Base-by-base conservation (phyloP, 768 basidiomycete genomes). In the Suillus sp. region DNA sequence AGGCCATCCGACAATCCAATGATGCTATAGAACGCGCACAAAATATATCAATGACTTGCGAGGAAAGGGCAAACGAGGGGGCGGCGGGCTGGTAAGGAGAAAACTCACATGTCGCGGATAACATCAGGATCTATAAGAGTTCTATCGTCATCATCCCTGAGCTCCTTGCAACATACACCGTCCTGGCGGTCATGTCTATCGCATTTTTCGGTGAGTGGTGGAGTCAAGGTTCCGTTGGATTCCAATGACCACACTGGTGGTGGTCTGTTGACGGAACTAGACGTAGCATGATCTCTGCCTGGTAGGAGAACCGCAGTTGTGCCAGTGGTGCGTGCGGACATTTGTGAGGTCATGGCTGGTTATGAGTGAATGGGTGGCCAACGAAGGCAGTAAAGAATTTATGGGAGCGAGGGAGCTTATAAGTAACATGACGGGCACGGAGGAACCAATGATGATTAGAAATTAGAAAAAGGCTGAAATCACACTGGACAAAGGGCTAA, bases 1-100 rank as follows among this genome's bases (percentile, higher is more conserved):
- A 95, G 78, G 8, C 94, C 93, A 69, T 95, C 93, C 0, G 91
- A 92, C 10, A 95, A 86, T n/a, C 94, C 94, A 65, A 95, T 95
- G 54, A 95, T 85, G 56, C 93, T 93, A 9, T 16, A 70, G 14
- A 48, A 38, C 69, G 59, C 27, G 20, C 51, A 56, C 47, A 3
- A 47, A 40, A 37, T 4, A 22, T 48, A 60, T 65, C 51, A 65
- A 4, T 62, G 45, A 66, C 18, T 57, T 20, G 64, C 14, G 22
- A 9, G 30, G 35, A 60, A 27, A 59, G n/a, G 32, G 53, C 22
- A 62, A n/a, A 47, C 13, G 32, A 8, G 22, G 37, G 25, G 35
- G 22, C 9, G 25, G 16, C 18, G 10, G 13, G 14, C 9, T 57
- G 16, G 37, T 25, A 37, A 43, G 20, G 20, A 22, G 45, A 45